Percentiles rank a stretch among this genome's conserved stretches.
Evolutionary conservation across 305 asterid genomes (phyloP).

Genomic region (Striga hermonthica): DNA sequence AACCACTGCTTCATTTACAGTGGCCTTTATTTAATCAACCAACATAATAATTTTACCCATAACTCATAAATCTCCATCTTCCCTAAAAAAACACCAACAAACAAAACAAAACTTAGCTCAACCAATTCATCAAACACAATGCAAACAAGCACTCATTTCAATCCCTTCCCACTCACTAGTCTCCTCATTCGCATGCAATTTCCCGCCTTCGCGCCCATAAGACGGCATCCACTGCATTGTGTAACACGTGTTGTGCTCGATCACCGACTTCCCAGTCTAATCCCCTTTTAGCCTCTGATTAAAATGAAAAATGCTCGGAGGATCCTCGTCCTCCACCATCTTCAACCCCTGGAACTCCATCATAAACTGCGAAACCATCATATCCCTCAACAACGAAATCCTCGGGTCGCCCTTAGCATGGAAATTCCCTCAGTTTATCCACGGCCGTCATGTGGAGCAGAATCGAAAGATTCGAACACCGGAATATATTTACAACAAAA

Average conservation of each 20-base stretch:
- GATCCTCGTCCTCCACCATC: slow-evolving; percentile 75
- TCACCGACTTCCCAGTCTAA: slow-evolving; percentile 75
- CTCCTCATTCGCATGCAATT: slow-evolving; percentile 57
- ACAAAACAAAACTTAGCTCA: not conserved
- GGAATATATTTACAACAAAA: no score
- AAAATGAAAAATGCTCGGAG: slow-evolving; percentile 73
- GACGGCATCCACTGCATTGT: slow-evolving; percentile 81
- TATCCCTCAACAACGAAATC: slow-evolving; percentile 52
- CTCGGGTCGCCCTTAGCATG: slow-evolving; percentile 56
- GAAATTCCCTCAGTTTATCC: slow-evolving; percentile 54
- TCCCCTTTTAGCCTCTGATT: slow-evolving; percentile 65
- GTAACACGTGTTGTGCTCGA: slow-evolving; percentile 75
- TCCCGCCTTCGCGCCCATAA: slow-evolving; percentile 65
- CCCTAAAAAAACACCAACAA: no score
- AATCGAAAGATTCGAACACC: no score
- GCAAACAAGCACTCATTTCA: not conserved
- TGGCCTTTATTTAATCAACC: slow-evolving; percentile 58
- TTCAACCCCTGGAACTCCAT: slow-evolving; percentile 44
- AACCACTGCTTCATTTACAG: slow-evolving; percentile 85
- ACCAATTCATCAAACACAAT: not conserved
- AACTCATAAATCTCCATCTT: no score
- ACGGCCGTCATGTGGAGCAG: slow-evolving; percentile 52
- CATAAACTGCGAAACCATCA: slow-evolving; percentile 67
- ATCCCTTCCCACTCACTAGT: slow-evolving; percentile 44
- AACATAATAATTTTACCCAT: no score